Evolutionary conservation across 345 rosid genomes (phyloP), one percentile per base, ranked within the genome.

Genomic region (Cardiospermum halicacabum): DNA sequence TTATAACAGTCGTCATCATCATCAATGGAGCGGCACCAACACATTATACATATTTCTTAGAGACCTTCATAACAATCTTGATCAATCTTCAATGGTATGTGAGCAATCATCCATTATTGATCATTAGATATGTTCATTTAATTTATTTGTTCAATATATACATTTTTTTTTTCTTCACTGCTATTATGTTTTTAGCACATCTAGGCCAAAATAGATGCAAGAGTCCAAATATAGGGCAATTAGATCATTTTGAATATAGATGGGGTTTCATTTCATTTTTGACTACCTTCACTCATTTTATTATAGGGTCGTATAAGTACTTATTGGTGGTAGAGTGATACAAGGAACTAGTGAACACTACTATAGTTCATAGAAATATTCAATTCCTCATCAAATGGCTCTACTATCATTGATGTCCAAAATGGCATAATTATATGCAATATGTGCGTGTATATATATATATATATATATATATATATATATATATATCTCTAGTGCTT

Each of bases 181-280:
- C 11, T 22, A 19, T 6, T 3, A 32, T 15, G 49, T 40, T 60
- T 48, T n/a, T 51, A 47, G 51, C 51, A 47, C 19, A 16, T 47
- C 7, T 3, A 30, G 37, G 51, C 11, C 19, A 49, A 42, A 60
- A 62, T 34, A 42, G 55, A 27, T 5, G 36, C 15, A 37, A 28
- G 58, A 39, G 40, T 51, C 69, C 64, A 62, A 63, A 37, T 12
- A 54, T 25, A 49, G 45, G 67, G 56, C 22, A 75, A 65, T 71
- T 27, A 69, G 62, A 63, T 50, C 34, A 39, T 58, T 62, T 56
- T 66, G 64, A 64, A 66, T 66, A 58, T 8, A 36, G 15, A 19
- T 1, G 24, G 63, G 28, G 47, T 58, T 77, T 78, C 60, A 85
- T 88, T 77, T 72, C 66, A 3, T 34, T 49, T 81, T 85, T 85